These are phyloP conservation scores for Lepiota brunneoincarnata DNA, from an alignment of 768 basidiomycete genomes.

Conservation along the genomic window DNA sequence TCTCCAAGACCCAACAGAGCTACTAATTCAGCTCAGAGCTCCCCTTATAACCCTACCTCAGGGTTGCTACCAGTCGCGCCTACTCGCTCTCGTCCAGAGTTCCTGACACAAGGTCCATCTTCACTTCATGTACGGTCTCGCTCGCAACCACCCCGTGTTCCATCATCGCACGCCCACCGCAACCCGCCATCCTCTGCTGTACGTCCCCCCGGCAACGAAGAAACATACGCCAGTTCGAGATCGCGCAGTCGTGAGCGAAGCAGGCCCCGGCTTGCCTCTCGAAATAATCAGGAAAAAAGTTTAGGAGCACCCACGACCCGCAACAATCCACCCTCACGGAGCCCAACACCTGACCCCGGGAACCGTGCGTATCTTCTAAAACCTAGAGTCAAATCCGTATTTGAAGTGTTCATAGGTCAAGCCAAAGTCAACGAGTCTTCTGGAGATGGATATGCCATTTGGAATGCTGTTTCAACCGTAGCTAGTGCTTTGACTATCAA, in stretches of 20 bases:
- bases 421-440: not conserved
- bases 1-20: not conserved
- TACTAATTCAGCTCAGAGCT: not conserved
- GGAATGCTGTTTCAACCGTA: conserved; percentile 55
- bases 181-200: not conserved
- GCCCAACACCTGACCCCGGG: not conserved
- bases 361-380: not conserved
- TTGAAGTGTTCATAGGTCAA: not conserved
- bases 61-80: not conserved
- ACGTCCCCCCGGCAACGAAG: not conserved
- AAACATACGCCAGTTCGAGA: not conserved
- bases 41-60: not conserved
- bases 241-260: not conserved
- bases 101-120: not conserved
- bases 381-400: not conserved
- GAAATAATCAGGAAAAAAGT: not conserved
- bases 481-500: conserved; percentile 53
- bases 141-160: not conserved
- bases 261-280: not conserved
- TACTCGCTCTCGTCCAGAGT: not conserved
- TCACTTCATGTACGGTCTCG: conserved; percentile 1
- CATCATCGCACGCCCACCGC: not conserved
- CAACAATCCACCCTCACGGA: not conserved
- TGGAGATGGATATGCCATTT: conserved; percentile 30
- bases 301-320: not conserved